Evolutionary conservation across 139 green algal genomes (phyloP).

Genomic region (Zygnema circumcarinatum): DNA sequence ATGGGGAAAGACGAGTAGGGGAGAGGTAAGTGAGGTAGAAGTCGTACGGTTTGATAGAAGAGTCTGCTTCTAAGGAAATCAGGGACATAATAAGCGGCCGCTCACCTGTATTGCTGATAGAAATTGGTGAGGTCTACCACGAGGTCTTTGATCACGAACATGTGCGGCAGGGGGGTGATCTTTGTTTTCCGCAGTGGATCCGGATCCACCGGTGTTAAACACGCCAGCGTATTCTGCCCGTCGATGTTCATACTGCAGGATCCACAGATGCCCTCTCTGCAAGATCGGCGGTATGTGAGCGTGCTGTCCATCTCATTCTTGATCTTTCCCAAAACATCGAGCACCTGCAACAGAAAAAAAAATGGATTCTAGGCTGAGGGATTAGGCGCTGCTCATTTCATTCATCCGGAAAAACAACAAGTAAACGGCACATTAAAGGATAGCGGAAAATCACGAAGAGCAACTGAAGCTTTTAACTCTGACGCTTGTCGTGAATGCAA

Average conservation of each 20-base stretch:
- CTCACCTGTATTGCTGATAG: slow-evolving; percentile 96
- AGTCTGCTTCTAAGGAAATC: not conserved
- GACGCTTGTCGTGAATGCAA: too few relatives aligned
- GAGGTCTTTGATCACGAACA: slow-evolving; percentile 97
- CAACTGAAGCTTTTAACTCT: not conserved
- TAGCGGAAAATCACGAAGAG: not conserved
- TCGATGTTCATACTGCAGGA: slow-evolving; percentile 99
- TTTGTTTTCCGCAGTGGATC: slow-evolving; percentile 63
- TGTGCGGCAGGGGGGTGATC: slow-evolving; percentile 96
- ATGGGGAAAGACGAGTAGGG: not conserved
- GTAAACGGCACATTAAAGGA: not conserved
- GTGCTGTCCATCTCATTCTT: slow-evolving; percentile 95
- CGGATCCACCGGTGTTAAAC: slow-evolving; percentile 84
- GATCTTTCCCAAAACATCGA: slow-evolving; percentile 98
- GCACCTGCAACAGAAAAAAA: slow-evolving; percentile 44
- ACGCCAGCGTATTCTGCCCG: slow-evolving; percentile 94
- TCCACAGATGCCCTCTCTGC: slow-evolving; percentile 98
- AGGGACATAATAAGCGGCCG: not conserved
- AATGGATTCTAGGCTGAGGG: not conserved
- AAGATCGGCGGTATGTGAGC: slow-evolving; percentile 89
- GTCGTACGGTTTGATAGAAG: not conserved
- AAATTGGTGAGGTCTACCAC: slow-evolving; percentile 99
- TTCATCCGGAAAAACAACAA: not conserved
- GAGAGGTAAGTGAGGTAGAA: not conserved
- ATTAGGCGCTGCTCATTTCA: too few relatives aligned